Base-by-base conservation (phyloP, 148 eudicot species). In the Spergularia bocconei region DNA sequence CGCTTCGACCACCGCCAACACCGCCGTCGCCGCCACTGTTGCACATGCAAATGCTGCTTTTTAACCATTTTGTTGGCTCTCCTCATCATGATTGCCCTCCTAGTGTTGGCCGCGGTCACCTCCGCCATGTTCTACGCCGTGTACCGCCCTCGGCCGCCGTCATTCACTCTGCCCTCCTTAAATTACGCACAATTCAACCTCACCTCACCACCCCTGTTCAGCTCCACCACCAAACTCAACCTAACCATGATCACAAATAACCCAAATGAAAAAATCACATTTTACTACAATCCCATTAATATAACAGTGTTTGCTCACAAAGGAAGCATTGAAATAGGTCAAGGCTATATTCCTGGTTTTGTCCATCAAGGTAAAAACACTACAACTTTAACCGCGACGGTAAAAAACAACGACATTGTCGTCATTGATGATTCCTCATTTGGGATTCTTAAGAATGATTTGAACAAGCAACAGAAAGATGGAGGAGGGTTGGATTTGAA, bases 141-240 rank as follows among this genome's bases (percentile, higher is more conserved):
- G 29, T 89, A 88, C 84, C 89, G 81, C 52, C 97, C 97, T 14
- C 85, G 83, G 20, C 87, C 84, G 10, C 92, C 92, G 11, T 44
- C 84, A 20, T 91, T 88, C 86, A 56, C 87, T 44, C 78, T 89
- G 57, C 56, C 87, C 33, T 69, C 89, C n/a, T 83, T 91, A 68
- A 83, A 77, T 25, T 51, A 86, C 71, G 72, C 85, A 19, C 71
- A 81, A 23, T 74, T 88, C 80, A 88, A 88, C 79, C 79, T 86
- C 78, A 57, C 78, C 50, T 13, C 86, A 64, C 89, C 76, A 68
- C 44, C 85, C 44, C 75, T 41, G 72, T 85, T 90, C 73, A 59
- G 80, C 69, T 17, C 90, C 17, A 38, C 57, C 38, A 55, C 70
- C 54, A 48, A 68, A 68, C 6, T 90, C 20, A 88, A 87, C 84